Conservation (phyloP, 176 grass and related monocot species). For the Zea luxurians region DNA sequence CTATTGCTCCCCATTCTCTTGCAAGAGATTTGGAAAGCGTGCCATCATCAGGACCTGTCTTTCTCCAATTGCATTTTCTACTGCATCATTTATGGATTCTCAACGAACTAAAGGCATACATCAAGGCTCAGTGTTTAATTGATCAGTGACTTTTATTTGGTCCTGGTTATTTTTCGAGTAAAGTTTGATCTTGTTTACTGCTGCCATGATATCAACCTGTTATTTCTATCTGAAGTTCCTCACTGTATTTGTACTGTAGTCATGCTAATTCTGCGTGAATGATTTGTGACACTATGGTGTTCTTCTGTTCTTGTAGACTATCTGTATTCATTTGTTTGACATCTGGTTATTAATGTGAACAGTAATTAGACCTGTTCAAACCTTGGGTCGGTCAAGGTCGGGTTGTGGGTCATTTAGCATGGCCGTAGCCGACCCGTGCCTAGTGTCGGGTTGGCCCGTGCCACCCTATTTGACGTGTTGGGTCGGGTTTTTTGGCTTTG, state of each 20-base stretch:
- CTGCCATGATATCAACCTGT: too few relatives aligned
- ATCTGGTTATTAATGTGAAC: too few relatives aligned
- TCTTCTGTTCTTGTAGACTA: neutral
- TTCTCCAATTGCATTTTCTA: neutral
- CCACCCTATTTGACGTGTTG: too few relatives aligned
- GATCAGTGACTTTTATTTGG: neutral
- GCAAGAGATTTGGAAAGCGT: neutral
- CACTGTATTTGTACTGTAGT: neutral
- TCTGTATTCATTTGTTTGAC: too few relatives aligned
- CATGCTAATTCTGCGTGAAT: neutral
- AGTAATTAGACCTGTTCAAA: too few relatives aligned
- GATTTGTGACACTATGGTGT: neutral
- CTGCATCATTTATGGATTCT: neutral
- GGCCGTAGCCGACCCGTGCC: too few relatives aligned
- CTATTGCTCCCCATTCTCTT: neutral
- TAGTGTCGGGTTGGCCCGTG: too few relatives aligned
- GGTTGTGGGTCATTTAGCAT: too few relatives aligned
- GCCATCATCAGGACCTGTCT: neutral
- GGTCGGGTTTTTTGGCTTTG: too few relatives aligned
- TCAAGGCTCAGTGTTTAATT: neutral
- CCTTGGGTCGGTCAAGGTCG: too few relatives aligned
- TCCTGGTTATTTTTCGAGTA: neutral
- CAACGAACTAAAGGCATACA: neutral
- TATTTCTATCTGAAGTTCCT: too few relatives aligned
- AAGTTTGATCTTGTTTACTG: neutral